Conservation (phyloP, 1,139 yeast species). For the Kodamaea derodonti region DNA sequence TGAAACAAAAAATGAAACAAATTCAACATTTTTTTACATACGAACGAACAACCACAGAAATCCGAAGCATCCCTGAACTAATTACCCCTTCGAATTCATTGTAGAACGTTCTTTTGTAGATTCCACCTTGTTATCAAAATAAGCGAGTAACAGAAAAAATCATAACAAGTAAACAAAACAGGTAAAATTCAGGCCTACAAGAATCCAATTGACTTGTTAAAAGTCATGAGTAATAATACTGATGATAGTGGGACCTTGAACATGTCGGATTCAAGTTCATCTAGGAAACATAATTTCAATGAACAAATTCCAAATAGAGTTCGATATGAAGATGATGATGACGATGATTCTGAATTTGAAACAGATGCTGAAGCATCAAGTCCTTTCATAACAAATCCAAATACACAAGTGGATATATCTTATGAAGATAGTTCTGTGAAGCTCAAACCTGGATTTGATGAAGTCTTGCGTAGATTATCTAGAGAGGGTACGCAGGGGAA, state of each 20-base stretch:
- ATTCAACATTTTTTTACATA: too few relatives aligned
- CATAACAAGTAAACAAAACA: conserved; percentile 3
- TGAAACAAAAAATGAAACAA: too few relatives aligned
- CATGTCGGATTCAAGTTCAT: conserved; percentile 2
- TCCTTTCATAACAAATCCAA: conserved; percentile 27
- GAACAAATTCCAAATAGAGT: not conserved
- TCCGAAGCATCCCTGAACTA: too few relatives aligned
- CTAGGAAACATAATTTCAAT: not conserved
- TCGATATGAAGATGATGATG: not conserved
- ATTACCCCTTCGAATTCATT: too few relatives aligned
- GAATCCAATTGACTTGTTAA: conserved; percentile 1
- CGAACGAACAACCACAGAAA: too few relatives aligned
- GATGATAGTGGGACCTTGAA: conserved; percentile 6
- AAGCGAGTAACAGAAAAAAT: conserved; percentile 1
- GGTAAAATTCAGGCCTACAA: not conserved
- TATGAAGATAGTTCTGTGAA: conserved; percentile 5
- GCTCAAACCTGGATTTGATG: conserved; percentile 1
- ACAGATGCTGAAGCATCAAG: conserved; percentile 18
- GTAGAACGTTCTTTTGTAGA: too few relatives aligned
- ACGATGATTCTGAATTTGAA: not conserved
- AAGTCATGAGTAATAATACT: not conserved
- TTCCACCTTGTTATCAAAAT: not conserved
- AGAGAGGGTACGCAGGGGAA: not conserved
- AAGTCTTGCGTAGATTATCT: not conserved
- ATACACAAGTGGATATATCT: conserved; percentile 10